These are phyloP conservation scores for Sarocladium brachiariae DNA, from an alignment of 2,329 filamentous ascomycete species.

Conservation along the genomic window DNA sequence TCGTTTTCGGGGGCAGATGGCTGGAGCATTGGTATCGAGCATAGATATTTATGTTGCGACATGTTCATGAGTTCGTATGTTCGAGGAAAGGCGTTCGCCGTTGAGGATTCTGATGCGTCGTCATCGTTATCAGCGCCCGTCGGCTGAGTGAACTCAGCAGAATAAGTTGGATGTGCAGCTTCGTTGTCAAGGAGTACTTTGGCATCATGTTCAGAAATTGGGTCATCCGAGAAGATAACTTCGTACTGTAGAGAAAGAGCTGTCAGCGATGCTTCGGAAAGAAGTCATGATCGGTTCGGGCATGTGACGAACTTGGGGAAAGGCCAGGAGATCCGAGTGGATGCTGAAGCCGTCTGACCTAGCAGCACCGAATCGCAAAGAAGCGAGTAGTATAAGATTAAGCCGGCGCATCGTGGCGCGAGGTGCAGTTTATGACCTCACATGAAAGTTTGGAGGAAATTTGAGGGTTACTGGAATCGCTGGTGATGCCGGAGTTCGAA, in stretches of 20 bases:
- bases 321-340: constrained; percentile 79
- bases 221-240: constrained; percentile 66
- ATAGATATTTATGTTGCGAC: constrained; percentile 68
- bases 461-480: too few species aligned
- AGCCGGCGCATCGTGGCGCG: constrained; percentile 44
- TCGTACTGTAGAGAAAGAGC: constrained; percentile 58
- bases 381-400: constrained; percentile 36
- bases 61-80: constrained; percentile 71
- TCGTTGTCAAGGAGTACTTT: constrained; percentile 47
- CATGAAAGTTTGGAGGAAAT: background rate
- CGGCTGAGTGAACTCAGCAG: constrained; percentile 32
- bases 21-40: constrained; percentile 68
- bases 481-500: too few species aligned
- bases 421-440: background rate
- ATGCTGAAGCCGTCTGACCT: constrained; percentile 66
- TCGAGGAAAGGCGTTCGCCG: constrained; percentile 27
- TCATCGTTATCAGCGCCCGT: constrained; percentile 26
- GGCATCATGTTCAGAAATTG: constrained; percentile 65
- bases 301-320: constrained; percentile 63
- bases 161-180: constrained; percentile 29
- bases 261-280: background rate
- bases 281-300: background rate
- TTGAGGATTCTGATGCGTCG: constrained; percentile 19
- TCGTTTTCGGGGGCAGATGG: constrained; percentile 51
- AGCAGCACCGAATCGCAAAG: constrained; percentile 38